These are phyloP conservation scores for Sarocladiaceae sp. DNA, from an alignment of 2,329 filamentous ascomycete genomes.

Conservation along the genomic window DNA sequence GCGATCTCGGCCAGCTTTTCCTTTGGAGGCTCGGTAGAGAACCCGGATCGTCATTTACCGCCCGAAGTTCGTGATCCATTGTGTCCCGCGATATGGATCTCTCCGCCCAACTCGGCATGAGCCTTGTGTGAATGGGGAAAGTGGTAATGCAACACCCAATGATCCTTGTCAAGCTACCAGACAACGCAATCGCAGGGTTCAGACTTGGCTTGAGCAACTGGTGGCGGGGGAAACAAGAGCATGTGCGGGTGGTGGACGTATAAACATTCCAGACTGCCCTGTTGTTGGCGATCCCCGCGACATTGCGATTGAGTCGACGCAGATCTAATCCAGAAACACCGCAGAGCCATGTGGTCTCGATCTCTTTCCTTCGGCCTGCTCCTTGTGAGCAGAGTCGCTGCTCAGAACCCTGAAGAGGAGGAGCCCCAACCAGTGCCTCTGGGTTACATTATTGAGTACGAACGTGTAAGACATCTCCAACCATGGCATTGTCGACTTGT, in stretches of 20 bases:
- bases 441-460: conserved; percentile 3
- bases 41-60: not conserved
- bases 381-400: not conserved
- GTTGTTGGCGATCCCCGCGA: not conserved
- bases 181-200: not conserved
- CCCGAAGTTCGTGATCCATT: not conserved
- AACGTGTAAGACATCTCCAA: not conserved
- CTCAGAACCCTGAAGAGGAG: not conserved
- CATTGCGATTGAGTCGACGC: not conserved
- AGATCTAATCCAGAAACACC: not conserved
- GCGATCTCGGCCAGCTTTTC: too few species aligned
- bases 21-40: not conserved
- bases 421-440: not conserved
- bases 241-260: not conserved
- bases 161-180: not conserved
- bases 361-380: not conserved
- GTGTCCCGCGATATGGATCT: too few species aligned
- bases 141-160: not conserved
- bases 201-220: not conserved
- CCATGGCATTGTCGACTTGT: not conserved
- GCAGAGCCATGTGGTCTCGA: not conserved
- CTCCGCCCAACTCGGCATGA: not conserved
- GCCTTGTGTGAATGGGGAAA: not conserved
- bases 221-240: not conserved
- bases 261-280: not conserved